Evolutionary conservation across 176 grass and related monocot genomes (phyloP).

Genomic region (Raddia distichophylla): DNA sequence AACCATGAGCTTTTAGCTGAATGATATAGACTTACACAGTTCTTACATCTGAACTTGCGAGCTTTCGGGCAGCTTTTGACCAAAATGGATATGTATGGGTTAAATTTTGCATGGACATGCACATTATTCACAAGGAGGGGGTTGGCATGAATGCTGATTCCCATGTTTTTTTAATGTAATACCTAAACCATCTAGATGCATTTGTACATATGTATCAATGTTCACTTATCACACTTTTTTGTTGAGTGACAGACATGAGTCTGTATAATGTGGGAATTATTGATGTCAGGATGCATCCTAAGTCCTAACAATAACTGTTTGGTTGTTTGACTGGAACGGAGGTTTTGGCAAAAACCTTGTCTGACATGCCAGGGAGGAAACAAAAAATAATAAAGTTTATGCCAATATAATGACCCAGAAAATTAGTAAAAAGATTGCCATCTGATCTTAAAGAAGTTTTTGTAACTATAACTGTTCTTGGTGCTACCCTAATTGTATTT

Average conservation of each 20-base stretch:
- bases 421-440: neutral
- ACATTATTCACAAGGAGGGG: neutral
- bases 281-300: slow-evolving; percentile 14
- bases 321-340: neutral
- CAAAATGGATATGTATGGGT: neutral
- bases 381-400: neutral
- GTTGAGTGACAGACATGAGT: neutral
- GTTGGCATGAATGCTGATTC: slow-evolving; percentile 1
- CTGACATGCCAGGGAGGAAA: neutral
- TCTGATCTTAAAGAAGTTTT: neutral
- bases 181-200: neutral
- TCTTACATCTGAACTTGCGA: neutral
- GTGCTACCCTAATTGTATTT: neutral
- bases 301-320: neutral
- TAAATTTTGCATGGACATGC: slow-evolving; percentile 9
- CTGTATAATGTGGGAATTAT: neutral
- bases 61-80: neutral
- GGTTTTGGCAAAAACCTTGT: neutral
- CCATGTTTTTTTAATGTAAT: neutral
- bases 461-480: neutral
- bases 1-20: neutral
- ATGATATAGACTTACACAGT: neutral
- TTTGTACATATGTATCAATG: neutral
- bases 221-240: neutral
- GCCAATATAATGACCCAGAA: neutral